phyloP scores from a whole-genome alignment of 1,284 basidiomycete genomes.

The Ganoderma meredithae region DNA sequence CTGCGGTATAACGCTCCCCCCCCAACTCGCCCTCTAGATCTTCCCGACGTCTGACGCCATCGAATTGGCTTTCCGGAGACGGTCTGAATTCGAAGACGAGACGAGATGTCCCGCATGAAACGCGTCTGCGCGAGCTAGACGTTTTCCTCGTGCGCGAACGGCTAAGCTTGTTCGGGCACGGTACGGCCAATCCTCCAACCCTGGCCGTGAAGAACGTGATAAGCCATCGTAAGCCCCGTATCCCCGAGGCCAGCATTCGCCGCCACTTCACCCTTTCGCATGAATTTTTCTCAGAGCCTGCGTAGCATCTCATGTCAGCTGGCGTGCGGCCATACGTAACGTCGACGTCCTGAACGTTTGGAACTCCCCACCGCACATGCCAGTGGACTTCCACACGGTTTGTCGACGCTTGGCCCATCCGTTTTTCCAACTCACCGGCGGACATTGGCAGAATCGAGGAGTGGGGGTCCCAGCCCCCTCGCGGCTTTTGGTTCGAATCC shows the following conservation, averaged over 20 bases:
- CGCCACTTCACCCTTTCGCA: neutral
- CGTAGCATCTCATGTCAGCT: neutral
- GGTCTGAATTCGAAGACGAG: neutral
- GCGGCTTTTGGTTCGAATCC: neutral
- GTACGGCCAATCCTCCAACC: neutral
- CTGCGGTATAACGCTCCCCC: constrained; percentile 1
- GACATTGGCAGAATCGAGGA: neutral
- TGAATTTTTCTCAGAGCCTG: neutral
- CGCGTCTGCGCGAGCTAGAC: neutral
- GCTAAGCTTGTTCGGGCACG: neutral
- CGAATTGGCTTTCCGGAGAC: neutral
- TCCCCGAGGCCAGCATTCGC: constrained; percentile 1
- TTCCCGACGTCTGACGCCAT: neutral
- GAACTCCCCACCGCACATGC: no score
- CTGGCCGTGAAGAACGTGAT: neutral
- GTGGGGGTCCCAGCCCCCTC: neutral
- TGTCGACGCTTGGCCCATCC: neutral
- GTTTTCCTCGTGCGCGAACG: neutral
- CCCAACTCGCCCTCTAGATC: neutral
- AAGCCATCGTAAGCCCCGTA: neutral
- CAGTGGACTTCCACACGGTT: constrained; percentile 1
- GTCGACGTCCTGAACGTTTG: neutral
- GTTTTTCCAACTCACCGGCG: neutral
- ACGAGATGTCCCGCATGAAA: neutral
- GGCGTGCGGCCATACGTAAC: neutral